A percentile compares a stretch with the other conserved stretches of the same genome.
phyloP scores from a whole-genome alignment of 176 grass and related monocot species.

The Eleusine coracana region DNA sequence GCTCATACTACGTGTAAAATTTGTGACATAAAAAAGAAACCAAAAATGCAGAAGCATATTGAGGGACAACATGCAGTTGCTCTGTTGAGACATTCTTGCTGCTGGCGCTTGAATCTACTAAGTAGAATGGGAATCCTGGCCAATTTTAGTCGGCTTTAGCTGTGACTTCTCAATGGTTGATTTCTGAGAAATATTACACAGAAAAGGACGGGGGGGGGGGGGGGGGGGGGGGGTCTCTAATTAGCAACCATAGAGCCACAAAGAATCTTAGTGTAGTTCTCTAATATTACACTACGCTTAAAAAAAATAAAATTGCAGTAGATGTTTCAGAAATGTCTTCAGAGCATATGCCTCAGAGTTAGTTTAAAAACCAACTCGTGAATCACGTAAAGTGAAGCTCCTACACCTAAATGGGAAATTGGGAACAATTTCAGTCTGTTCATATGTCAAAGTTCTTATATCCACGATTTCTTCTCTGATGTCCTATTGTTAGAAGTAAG shows the following conservation, averaged over 20 bases:
- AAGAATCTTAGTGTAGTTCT: slow-evolving; percentile 1
- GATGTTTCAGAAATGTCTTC: neutral
- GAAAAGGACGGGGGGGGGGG: neutral
- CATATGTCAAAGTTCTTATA: slow-evolving; percentile 5
- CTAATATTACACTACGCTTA: neutral
- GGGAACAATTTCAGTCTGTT: neutral
- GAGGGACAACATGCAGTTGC: neutral
- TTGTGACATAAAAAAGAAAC: neutral
- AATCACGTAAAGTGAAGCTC: neutral
- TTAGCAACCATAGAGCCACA: neutral
- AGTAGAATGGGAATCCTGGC: neutral
- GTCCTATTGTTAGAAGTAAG: slow-evolving; percentile 15
- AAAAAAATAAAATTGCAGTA: neutral
- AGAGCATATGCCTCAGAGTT: neutral
- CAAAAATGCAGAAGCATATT: slow-evolving; percentile 8
- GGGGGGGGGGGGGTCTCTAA: no score
- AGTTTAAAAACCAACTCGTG: neutral
- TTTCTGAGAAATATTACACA: neutral
- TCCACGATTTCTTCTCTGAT: neutral
- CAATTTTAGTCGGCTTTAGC: neutral
- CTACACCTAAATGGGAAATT: neutral
- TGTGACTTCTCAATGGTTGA: neutral
- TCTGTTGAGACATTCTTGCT: neutral
- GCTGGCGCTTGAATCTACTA: neutral
- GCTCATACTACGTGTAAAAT: slow-evolving; percentile 1